phyloP scores from a whole-genome alignment of 164 flowering plant genomes.

The Akebia trifoliata region DNA sequence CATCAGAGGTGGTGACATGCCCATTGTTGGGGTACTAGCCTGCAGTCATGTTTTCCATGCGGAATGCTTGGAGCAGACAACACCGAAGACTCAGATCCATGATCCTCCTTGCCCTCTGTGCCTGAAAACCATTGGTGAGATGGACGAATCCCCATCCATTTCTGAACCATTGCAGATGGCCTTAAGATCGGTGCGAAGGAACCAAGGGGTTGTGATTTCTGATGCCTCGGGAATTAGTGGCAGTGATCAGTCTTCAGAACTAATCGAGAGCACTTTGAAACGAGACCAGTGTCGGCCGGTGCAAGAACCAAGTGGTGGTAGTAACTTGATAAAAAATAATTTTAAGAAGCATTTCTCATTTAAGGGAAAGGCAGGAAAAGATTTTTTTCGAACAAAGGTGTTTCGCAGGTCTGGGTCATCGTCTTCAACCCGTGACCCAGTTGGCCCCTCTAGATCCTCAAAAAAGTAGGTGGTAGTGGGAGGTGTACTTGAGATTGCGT shows the following conservation, averaged over 20 bases:
- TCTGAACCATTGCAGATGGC: slow-evolving; percentile 38
- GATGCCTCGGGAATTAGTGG: slow-evolving; percentile 12
- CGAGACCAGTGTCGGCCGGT: slow-evolving; percentile 18
- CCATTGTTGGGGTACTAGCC: slow-evolving; percentile 40
- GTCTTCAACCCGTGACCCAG: slow-evolving; percentile 15
- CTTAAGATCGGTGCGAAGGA: slow-evolving; percentile 26
- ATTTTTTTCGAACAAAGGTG: slow-evolving; percentile 20
- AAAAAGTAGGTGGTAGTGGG: slow-evolving; percentile 1
- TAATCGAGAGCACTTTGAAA: slow-evolving; percentile 14
- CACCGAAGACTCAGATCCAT: slow-evolving; percentile 35
- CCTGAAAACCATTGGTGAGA: slow-evolving; percentile 18
- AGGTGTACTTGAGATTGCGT: neutral
- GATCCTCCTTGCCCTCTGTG: slow-evolving; percentile 57
- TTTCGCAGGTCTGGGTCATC: slow-evolving; percentile 29
- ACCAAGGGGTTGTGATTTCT: slow-evolving; percentile 19
- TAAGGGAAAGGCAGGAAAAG: slow-evolving; percentile 25
- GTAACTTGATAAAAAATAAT: slow-evolving; percentile 26
- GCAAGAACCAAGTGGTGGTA: slow-evolving; percentile 11
- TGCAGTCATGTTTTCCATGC: slow-evolving; percentile 55
- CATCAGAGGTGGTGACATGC: slow-evolving; percentile 43
- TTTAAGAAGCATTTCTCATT: slow-evolving; percentile 35
- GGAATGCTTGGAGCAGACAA: slow-evolving; percentile 46
- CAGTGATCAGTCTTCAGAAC: slow-evolving; percentile 14
- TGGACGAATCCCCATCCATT: slow-evolving; percentile 22
- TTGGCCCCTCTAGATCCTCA: slow-evolving; percentile 16